Conservation (phyloP, 192 early-diverging fungal species). For the Dissophora ornata region DNA sequence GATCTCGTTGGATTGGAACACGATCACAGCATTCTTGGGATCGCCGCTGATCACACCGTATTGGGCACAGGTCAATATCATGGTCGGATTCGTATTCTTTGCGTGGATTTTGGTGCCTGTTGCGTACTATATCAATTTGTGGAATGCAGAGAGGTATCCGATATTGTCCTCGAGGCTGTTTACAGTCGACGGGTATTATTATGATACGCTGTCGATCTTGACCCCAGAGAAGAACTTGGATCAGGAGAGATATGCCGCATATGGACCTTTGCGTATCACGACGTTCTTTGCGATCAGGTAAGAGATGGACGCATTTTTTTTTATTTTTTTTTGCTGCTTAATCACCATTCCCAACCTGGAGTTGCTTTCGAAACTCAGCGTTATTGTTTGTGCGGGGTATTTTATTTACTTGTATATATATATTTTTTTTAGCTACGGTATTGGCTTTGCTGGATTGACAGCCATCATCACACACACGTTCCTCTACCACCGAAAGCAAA, state of each 20-base stretch:
- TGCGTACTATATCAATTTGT: constrained; percentile 72
- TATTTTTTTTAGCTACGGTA: constrained; percentile 53
- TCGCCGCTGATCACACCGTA: constrained; percentile 56
- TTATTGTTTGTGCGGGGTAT: too few relatives aligned
- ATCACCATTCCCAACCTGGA: not conserved
- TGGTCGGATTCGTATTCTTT: constrained; percentile 69
- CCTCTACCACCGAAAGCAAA: constrained; percentile 72
- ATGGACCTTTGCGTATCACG: constrained; percentile 61
- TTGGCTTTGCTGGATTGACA: constrained; percentile 69
- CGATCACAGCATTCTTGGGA: constrained; percentile 54
- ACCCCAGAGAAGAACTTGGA: constrained; percentile 53
- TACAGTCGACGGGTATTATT: constrained; percentile 43
- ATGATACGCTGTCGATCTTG: constrained; percentile 54
- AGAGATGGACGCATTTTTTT: not conserved
- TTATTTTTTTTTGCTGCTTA: not conserved
- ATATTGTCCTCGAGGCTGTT: constrained; percentile 58
- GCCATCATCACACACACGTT: constrained; percentile 68
- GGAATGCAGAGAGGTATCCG: constrained; percentile 59
- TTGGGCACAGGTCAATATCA: constrained; percentile 74
- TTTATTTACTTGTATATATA: not conserved
- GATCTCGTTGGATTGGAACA: constrained; percentile 79
- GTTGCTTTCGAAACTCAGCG: not conserved
- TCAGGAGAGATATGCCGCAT: constrained; percentile 49
- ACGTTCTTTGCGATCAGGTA: constrained; percentile 61
- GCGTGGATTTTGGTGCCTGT: constrained; percentile 79